Percentiles rank a stretch among this genome's conserved stretches.
These are phyloP conservation scores for Castanea crenata DNA, from an alignment of 306 rosid genomes.

Conservation along the genomic window DNA sequence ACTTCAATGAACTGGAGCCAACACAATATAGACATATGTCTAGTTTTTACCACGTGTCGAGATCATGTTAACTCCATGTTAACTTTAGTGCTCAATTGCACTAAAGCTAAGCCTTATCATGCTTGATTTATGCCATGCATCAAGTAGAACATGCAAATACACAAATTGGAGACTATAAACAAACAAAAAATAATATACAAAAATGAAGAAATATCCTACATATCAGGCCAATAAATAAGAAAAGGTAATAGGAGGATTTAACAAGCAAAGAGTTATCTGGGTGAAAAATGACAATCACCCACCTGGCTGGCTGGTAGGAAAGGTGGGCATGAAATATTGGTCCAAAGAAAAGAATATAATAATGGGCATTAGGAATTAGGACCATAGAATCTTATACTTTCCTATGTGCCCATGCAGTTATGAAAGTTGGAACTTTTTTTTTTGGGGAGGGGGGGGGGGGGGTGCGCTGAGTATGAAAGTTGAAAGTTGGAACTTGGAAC, in stretches of 20 bases:
- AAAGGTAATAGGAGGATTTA: neutral
- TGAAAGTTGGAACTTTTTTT: constrained; percentile 18
- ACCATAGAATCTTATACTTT: constrained; percentile 34
- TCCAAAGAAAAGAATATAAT: constrained; percentile 1
- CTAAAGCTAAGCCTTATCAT: neutral
- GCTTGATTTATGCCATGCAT: neutral
- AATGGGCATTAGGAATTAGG: constrained; percentile 12
- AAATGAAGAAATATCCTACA: neutral
- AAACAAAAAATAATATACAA: neutral
- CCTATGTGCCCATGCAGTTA: constrained; percentile 14
- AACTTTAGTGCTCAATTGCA: too few species aligned
- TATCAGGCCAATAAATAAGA: neutral
- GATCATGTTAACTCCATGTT: too few species aligned
- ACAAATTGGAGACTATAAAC: neutral
- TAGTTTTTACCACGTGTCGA: too few species aligned
- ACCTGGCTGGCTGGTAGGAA: neutral
- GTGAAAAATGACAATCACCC: neutral
- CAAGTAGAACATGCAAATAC: neutral
- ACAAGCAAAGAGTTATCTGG: neutral
- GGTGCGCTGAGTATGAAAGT: neutral
- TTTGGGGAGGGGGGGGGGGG: too few species aligned
- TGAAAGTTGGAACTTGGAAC: constrained; percentile 31
- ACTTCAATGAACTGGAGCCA: too few species aligned
- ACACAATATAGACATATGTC: too few species aligned
- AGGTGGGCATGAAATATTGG: neutral